Base-by-base conservation (phyloP, 768 basidiomycete genomes). In the Pisolithus sp. region DNA sequence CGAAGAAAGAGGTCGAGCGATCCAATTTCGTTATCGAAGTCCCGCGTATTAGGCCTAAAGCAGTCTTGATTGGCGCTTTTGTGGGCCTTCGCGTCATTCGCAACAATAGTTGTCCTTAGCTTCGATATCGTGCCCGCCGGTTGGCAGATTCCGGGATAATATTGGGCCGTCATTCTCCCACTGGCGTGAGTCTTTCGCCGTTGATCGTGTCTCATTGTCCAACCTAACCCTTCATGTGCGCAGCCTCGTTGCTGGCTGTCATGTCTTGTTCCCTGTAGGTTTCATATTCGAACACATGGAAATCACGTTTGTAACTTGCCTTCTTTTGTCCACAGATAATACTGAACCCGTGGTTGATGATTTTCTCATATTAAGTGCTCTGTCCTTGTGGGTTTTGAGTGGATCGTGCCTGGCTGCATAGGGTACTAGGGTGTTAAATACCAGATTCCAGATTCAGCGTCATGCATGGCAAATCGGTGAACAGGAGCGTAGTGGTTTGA, bases 1-100 rank as follows among this genome's bases (percentile, higher is more conserved):
- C 81, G 7, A 76, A 80, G 59, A 93, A 92, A 78, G 87, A 89
- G 68, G 89, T 93, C 39, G 85, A 93, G 67, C 77, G 81, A 43
- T 89, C 86, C 7, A 93, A 93, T 64, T 93, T 95, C 75, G 92
- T 88, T 78, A 80, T 86, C 50, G 92, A 95, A 66, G 82, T 93
- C 12, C 93, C 93, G 1, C 80, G 81, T 51, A 92, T 94, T 63
- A n/a, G n/a, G n/a, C n/a, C 71, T 85, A 61, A 81, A 82, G 56
- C 84, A 89, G 4, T 94, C 89, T 72, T 83, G 86, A 76, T 60
- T 80, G 44, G 77, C 80, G 40, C 74, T 89, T 55, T 52, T 78
- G 18, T 50, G 88, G 20, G 82, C 79, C 44, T 71, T 81, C 57
- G 50, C 74, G 17, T 55, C 73, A 9, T 72, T 85, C 54, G 74